Conservation (phyloP, 768 basidiomycete genomes). For the Cystofilobasidium ferigula region DNA sequence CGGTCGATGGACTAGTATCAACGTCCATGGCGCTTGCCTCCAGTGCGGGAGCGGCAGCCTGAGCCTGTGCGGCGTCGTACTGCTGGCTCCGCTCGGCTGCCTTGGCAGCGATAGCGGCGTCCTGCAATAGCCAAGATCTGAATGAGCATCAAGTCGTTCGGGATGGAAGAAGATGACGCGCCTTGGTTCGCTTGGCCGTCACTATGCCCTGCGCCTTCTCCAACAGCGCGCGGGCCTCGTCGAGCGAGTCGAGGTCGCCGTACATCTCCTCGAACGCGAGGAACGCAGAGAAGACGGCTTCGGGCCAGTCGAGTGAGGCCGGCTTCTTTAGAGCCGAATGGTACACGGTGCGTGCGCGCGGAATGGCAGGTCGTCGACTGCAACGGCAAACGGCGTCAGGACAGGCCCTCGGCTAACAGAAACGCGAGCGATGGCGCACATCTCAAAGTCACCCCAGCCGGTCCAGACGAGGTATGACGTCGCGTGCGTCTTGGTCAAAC, state of each 20-base stretch:
- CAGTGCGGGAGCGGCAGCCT: constrained; percentile 37
- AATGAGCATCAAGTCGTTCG: neutral
- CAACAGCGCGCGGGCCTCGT: constrained; percentile 29
- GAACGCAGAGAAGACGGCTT: constrained; percentile 87
- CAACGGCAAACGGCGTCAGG: neutral
- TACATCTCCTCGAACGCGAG: constrained; percentile 72
- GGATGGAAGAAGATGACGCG: constrained; percentile 33
- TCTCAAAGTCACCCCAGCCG: constrained; percentile 59
- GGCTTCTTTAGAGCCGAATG: constrained; percentile 52
- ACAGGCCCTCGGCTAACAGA: neutral
- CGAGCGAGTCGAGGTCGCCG: constrained; percentile 53
- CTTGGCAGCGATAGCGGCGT: constrained; percentile 12
- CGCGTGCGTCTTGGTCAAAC: constrained; percentile 55
- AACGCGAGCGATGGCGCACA: constrained; percentile 43
- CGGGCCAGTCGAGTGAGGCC: constrained; percentile 78
- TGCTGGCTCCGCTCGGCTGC: neutral
- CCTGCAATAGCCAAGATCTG: neutral
- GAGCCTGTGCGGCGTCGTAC: constrained; percentile 41
- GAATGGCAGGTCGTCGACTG: constrained; percentile 37
- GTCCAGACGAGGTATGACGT: constrained; percentile 66
- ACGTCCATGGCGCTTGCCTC: constrained; percentile 7
- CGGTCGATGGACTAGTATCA: constrained; percentile 17
- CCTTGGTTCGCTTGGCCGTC: constrained; percentile 56
- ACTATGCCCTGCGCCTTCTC: constrained; percentile 46
- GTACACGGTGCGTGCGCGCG: constrained; percentile 58